Percentiles rank a stretch among this genome's conserved stretches.
Conservation (phyloP, 306 rosid species). For the Luffa acutangula region DNA sequence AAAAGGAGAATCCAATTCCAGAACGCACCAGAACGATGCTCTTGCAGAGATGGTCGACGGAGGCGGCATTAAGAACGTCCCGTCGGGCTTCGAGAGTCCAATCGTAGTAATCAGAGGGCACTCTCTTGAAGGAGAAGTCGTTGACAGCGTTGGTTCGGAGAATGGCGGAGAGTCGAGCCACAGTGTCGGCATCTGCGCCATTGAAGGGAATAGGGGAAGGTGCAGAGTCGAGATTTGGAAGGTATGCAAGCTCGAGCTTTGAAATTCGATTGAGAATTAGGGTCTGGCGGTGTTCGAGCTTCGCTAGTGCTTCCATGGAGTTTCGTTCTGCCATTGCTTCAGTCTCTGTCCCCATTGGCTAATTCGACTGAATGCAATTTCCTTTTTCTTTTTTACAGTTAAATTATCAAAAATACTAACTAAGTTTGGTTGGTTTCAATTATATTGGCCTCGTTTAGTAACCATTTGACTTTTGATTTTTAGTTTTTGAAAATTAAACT, state of each 20-base stretch:
- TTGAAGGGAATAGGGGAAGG: background rate
- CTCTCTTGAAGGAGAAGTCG: constrained; percentile 66
- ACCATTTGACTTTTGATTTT: no score
- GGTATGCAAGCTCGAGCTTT: constrained; percentile 29
- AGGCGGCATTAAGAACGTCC: constrained; percentile 52
- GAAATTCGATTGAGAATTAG: constrained; percentile 20
- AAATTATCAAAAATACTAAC: no score
- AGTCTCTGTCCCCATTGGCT: background rate
- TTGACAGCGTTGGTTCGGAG: constrained; percentile 35
- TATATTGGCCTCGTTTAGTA: no score
- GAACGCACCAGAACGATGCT: constrained; percentile 67
- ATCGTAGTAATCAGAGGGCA: constrained; percentile 63
- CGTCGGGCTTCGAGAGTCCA: constrained; percentile 78
- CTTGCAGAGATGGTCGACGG: constrained; percentile 82
- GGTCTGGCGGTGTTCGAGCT: constrained; percentile 32
- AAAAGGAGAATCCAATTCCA: background rate
- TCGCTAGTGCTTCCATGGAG: constrained; percentile 34
- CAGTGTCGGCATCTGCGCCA: constrained; percentile 26
- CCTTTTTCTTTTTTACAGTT: no score
- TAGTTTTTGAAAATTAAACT: no score
- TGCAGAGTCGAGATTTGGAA: constrained; percentile 12
- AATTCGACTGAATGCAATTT: background rate
- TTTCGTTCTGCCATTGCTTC: background rate
- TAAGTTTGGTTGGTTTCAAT: no score
- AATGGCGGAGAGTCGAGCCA: constrained; percentile 56